Evolutionary conservation across 495 filamentous ascomycete genomes (phyloP), one percentile per base, ranked within the genome.

Genomic region (Annulohypoxylon moriforme): DNA sequence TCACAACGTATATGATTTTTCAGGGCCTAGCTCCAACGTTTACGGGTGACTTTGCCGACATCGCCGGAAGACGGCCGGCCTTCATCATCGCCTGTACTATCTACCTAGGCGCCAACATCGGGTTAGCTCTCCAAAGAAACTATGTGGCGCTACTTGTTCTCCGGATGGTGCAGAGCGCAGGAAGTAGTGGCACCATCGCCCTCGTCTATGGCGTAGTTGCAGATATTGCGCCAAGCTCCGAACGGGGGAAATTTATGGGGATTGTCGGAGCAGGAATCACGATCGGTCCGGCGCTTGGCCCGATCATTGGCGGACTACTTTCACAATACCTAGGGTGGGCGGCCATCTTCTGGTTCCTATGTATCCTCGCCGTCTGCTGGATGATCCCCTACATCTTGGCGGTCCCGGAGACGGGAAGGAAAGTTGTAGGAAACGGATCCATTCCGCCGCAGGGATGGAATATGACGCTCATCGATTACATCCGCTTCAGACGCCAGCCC

Each of bases 261-360:
- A 75, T 85, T 38, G 78, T 88, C 2, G 78, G 80, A 8, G 80
- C 82, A n/a, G 85, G 85, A 9, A 81, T 84, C 52, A 85, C 81
- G 27, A 62, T 84, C n/a, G 88, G 86, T 0, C 87, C 88, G 2
- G 81, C 86, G 0, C 62, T 91, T 3, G 88, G 87, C 1, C 90
- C 89, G 0, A 82, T 91, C 0, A 82, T 93, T 16, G 91, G 91
- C 1, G 91, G 91, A 0, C 64, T 92, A 0, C 78, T 93, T 0
- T 80, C 84, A 8, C 82, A 91, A 31, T 91, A 86, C 25, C 80
- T 93, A 0, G 90, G 89, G 0, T 94, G 91, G 91, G 75, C 87
- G 24, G 82, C 86, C 50, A 90, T 92, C 44, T 95, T 94, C 75
- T 93, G 90, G 90, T 93, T 93, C 68, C 81, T 92, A 29, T 82